phyloP scores from a whole-genome alignment of 768 basidiomycete species.

The Sutorius australiensis region DNA sequence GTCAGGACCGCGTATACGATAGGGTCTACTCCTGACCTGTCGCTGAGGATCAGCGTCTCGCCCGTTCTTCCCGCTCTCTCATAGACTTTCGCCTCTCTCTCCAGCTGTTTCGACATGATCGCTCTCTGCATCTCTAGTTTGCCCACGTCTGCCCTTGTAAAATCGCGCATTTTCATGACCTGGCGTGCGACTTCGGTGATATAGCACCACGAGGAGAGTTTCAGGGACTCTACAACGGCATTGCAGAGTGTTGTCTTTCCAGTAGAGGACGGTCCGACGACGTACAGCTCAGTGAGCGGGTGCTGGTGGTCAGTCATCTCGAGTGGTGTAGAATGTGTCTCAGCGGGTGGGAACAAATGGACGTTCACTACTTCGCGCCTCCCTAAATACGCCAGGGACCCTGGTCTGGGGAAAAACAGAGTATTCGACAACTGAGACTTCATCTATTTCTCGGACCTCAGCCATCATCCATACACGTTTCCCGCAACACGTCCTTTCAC shows the following conservation, averaged over 20 bases:
- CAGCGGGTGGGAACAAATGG: slow-evolving; percentile 18
- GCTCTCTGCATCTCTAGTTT: slow-evolving; percentile 58
- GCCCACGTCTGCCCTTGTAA: slow-evolving; percentile 47
- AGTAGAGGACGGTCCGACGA: slow-evolving; percentile 58
- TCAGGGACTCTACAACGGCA: slow-evolving; percentile 43
- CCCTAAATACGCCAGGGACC: slow-evolving; percentile 11
- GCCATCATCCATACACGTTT: neutral
- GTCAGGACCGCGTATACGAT: slow-evolving; percentile 58
- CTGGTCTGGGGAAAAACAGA: slow-evolving; percentile 1
- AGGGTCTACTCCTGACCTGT: slow-evolving; percentile 63
- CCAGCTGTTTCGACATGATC: slow-evolving; percentile 56
- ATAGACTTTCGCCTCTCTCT: slow-evolving; percentile 36
- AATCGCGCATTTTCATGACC: slow-evolving; percentile 52
- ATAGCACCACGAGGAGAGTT: slow-evolving; percentile 36
- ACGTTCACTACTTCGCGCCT: slow-evolving; percentile 7
- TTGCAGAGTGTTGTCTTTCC: slow-evolving; percentile 70
- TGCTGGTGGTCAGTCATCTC: slow-evolving; percentile 15
- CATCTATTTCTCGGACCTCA: neutral
- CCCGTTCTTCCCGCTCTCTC: slow-evolving; percentile 12
- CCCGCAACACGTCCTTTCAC: neutral
- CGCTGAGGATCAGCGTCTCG: slow-evolving; percentile 44
- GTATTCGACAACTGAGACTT: neutral
- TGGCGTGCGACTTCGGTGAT: slow-evolving; percentile 61
- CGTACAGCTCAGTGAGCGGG: slow-evolving; percentile 32
- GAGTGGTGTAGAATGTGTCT: slow-evolving; percentile 1